Conservation (phyloP, 2,329 filamentous ascomycete species). For the Elsinoe necatrix region DNA sequence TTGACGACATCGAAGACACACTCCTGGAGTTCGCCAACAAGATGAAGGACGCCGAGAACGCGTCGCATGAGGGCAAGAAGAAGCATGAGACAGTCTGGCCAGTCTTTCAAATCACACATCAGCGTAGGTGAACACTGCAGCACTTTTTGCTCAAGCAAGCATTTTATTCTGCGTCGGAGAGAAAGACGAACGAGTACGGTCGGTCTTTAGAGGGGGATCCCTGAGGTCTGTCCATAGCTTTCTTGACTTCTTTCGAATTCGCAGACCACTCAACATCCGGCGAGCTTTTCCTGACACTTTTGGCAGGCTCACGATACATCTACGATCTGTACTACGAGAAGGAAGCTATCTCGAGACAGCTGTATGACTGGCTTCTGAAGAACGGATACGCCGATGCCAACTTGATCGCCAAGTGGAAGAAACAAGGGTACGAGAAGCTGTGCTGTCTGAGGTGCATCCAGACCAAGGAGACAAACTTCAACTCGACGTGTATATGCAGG, state of each 20-base stretch:
- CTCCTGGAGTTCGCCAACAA: slow-evolving; percentile 79
- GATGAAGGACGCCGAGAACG: slow-evolving; percentile 93
- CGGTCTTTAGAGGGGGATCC: background rate
- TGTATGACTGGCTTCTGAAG: slow-evolving; percentile 96
- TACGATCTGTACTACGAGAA: slow-evolving; percentile 98
- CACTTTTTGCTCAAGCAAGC: background rate
- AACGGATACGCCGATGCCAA: slow-evolving; percentile 92
- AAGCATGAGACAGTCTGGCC: slow-evolving; percentile 94
- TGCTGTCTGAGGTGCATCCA: slow-evolving; percentile 95
- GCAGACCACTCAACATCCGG: slow-evolving; percentile 6
- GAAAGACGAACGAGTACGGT: background rate
- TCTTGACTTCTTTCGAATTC: slow-evolving; percentile 10
- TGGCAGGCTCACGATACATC: slow-evolving; percentile 71
- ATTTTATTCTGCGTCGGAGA: background rate
- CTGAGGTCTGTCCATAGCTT: slow-evolving; percentile 19
- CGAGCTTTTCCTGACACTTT: slow-evolving; percentile 20
- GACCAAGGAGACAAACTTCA: slow-evolving; percentile 99
- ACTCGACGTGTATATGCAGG: slow-evolving; percentile 91
- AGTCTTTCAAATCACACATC: slow-evolving; percentile 94
- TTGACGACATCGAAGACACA: slow-evolving; percentile 80
- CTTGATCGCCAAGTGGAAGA: slow-evolving; percentile 99
- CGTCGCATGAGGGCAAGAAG: slow-evolving; percentile 67
- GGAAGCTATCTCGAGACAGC: slow-evolving; percentile 80
- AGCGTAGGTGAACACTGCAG: slow-evolving; percentile 49
- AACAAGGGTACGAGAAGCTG: slow-evolving; percentile 96